A percentile compares a stretch with the other conserved stretches of the same genome.
These are phyloP conservation scores for Tetracentron sinense DNA, from an alignment of 164 flowering plant species.

Conservation along the genomic window DNA sequence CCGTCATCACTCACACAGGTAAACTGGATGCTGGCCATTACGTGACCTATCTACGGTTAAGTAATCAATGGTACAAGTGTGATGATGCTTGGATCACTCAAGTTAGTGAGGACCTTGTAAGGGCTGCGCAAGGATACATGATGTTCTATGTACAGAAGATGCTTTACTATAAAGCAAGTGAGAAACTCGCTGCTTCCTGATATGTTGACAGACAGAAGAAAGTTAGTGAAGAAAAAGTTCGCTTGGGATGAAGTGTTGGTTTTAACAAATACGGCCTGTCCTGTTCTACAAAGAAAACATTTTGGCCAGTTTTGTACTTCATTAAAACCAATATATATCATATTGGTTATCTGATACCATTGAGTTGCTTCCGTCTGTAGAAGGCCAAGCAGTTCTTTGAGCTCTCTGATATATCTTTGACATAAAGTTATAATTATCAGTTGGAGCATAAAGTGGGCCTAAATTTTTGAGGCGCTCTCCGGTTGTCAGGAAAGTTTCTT, in stretches of 20 bases:
- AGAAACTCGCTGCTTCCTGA: slow-evolving; percentile 32
- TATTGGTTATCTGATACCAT: slow-evolving; percentile 10
- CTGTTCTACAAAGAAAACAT: slow-evolving; percentile 2
- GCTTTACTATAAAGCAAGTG: slow-evolving; percentile 61
- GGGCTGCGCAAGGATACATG: slow-evolving; percentile 87
- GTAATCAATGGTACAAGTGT: slow-evolving; percentile 85
- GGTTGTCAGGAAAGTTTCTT: slow-evolving; percentile 18
- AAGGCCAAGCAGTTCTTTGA: slow-evolving; percentile 11
- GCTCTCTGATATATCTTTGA: slow-evolving; percentile 10
- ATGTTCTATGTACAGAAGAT: slow-evolving; percentile 80
- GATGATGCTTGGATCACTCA: slow-evolving; percentile 88
- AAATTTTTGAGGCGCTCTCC: slow-evolving; percentile 33
- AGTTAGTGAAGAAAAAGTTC: slow-evolving; percentile 2
- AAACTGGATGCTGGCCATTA: slow-evolving; percentile 86
- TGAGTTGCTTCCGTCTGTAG: slow-evolving; percentile 11
- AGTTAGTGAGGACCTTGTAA: slow-evolving; percentile 64
- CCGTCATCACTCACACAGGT: slow-evolving; percentile 82
- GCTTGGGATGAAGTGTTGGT: neutral
- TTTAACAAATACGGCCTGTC: neutral
- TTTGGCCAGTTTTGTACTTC: slow-evolving; percentile 14
- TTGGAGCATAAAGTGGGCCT: slow-evolving; percentile 28
- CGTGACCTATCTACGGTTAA: slow-evolving; percentile 65
- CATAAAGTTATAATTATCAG: slow-evolving; percentile 9
- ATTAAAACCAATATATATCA: slow-evolving; percentile 10
- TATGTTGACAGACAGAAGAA: neutral